Percentiles rank a stretch among this genome's conserved stretches.
Evolutionary conservation across 129 eudicot species (phyloP).

Genomic region (Ambrosia trifida): DNA sequence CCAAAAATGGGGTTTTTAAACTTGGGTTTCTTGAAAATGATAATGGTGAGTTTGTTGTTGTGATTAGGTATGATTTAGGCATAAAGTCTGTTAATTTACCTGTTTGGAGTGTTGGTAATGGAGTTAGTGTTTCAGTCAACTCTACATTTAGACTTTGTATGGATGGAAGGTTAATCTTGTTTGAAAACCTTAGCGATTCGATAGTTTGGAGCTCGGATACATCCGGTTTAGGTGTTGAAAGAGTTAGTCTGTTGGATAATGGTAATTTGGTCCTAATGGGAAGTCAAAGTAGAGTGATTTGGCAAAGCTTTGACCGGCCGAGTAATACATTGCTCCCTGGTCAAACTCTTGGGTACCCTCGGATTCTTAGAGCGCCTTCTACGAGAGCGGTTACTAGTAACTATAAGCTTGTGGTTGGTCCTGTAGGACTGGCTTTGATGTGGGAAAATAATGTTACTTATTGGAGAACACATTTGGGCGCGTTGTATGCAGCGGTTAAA

Average conservation of each 20-base stretch:
- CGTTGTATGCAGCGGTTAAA: conserved; percentile 35
- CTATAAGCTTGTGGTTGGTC: conserved; percentile 52
- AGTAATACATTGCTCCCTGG: conserved; percentile 61
- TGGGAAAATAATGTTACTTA: conserved; percentile 80
- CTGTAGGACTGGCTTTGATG: conserved; percentile 52
- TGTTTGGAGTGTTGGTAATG: conserved; percentile 80
- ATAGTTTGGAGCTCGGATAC: conserved; percentile 73
- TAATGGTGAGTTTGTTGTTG: conserved; percentile 56
- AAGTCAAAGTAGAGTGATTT: conserved; percentile 38
- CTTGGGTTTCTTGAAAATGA: conserved; percentile 63
- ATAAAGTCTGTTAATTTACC: conserved; percentile 46
- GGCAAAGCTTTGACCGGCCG: conserved; percentile 75
- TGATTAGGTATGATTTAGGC: conserved; percentile 58
- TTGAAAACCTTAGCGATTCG: conserved; percentile 45
- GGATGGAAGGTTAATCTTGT: conserved; percentile 61
- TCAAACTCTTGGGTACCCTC: conserved; percentile 60
- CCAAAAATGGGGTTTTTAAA: conserved; percentile 67
- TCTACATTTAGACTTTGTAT: conserved; percentile 56
- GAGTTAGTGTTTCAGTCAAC: conserved; percentile 56
- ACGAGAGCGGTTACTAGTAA: conserved; percentile 55
- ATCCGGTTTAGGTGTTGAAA: conserved; percentile 60
- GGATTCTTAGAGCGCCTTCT: conserved; percentile 58
- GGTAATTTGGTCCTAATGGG: conserved; percentile 63
- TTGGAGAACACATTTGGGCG: conserved; percentile 52
- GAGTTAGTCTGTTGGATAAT: conserved; percentile 56